These are phyloP conservation scores for Globisporangium echinulatum DNA, from an alignment of 352 stramenopile species.

Conservation along the genomic window DNA sequence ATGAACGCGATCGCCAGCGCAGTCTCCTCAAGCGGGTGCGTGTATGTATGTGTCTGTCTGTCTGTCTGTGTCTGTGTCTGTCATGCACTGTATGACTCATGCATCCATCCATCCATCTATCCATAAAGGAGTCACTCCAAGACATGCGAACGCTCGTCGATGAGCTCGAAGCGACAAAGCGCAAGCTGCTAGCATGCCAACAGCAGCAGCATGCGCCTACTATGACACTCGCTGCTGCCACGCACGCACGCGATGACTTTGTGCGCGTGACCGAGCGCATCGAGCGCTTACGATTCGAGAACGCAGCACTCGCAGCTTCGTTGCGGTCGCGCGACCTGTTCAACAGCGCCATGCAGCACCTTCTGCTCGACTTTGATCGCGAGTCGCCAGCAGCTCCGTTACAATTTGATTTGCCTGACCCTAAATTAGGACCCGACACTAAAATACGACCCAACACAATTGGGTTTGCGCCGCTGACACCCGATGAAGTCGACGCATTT, in stretches of 20 bases:
- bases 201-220: neutral
- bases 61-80: neutral
- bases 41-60: neutral
- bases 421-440: no score
- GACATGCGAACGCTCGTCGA: slow-evolving; percentile 38
- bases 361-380: slow-evolving; percentile 36
- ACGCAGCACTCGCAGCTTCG: slow-evolving; percentile 30
- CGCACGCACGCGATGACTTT: slow-evolving; percentile 24
- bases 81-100: neutral
- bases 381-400: neutral
- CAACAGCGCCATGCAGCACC: slow-evolving; percentile 44
- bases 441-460: neutral
- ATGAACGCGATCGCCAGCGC: slow-evolving; percentile 53
- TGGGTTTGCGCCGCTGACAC: slow-evolving; percentile 30
- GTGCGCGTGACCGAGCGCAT: slow-evolving; percentile 35
- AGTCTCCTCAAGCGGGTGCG: slow-evolving; percentile 47
- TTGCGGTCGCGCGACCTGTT: slow-evolving; percentile 43
- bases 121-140: slow-evolving; percentile 36
- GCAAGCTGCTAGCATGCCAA: slow-evolving; percentile 19
- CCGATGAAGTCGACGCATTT: slow-evolving; percentile 22
- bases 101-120: no score
- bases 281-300: slow-evolving; percentile 35
- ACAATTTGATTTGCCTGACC: no score
- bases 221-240: no score
- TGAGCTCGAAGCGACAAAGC: slow-evolving; percentile 41